Conservation (phyloP, 2,329 filamentous ascomycete genomes). For the Neoarthrinium moseri region DNA sequence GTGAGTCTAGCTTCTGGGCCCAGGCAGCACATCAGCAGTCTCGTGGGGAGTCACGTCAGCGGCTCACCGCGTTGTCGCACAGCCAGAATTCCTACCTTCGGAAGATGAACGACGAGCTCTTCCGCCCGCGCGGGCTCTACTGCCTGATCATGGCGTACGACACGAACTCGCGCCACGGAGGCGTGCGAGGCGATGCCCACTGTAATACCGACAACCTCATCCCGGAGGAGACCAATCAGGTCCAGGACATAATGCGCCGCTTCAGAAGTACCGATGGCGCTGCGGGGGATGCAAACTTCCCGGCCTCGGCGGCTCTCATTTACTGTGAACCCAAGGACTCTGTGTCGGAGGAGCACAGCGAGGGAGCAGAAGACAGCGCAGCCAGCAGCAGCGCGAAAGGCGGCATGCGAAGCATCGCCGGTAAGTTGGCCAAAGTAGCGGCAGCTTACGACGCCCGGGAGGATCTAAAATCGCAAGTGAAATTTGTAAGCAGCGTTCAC, state of each 20-base stretch:
- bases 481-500: not conserved
- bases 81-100: slow-evolving; percentile 18
- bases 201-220: slow-evolving; percentile 7
- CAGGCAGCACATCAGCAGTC: not conserved
- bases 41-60: not conserved
- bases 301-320: slow-evolving; percentile 3
- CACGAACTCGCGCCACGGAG: slow-evolving; percentile 6
- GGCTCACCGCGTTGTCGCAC: not conserved
- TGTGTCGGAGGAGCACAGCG: not conserved
- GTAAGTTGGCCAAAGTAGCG: not conserved
- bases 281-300: not conserved
- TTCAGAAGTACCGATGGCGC: not conserved
- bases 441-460: not conserved
- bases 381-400: not conserved
- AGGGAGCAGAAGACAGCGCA: slow-evolving; percentile 5
- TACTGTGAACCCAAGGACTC: not conserved
- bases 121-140: slow-evolving; percentile 22
- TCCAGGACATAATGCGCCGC: not conserved
- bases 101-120: slow-evolving; percentile 23
- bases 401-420: not conserved
- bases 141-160: slow-evolving; percentile 21
- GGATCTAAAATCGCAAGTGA: not conserved
- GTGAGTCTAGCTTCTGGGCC: slow-evolving; percentile 3
- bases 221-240: too few species aligned
- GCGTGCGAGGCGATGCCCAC: slow-evolving; percentile 1